Evolutionary conservation across 768 basidiomycete genomes (phyloP).

Genomic region (Mrakia gelida): DNA sequence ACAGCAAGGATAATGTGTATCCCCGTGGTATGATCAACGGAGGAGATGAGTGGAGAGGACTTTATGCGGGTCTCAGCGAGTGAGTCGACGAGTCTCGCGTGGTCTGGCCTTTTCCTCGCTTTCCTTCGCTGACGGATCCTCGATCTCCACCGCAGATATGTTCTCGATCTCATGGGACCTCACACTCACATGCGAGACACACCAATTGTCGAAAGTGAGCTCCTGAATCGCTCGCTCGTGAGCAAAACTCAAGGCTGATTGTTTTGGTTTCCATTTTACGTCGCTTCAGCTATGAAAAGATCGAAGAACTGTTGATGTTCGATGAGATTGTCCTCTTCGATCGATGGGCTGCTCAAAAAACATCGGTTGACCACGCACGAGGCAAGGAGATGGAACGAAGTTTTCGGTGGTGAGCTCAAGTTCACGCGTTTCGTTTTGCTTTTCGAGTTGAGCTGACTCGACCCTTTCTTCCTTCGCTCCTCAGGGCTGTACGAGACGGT

Average conservation of each 20-base stretch:
- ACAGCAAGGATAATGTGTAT: background rate
- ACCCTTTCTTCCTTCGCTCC: background rate
- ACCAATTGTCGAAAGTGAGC: background rate
- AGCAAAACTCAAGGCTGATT: background rate
- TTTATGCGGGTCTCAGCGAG: background rate
- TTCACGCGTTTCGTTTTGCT: background rate
- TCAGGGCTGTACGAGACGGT: background rate
- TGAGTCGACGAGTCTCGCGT: background rate
- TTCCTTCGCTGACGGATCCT: background rate
- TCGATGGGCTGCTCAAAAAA: background rate
- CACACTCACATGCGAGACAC: background rate
- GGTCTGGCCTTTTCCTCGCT: too few relatives aligned
- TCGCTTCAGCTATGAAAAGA: background rate
- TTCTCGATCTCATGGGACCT: background rate
- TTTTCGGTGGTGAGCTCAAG: background rate
- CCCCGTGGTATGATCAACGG: background rate
- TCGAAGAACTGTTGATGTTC: background rate
- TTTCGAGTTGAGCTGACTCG: background rate
- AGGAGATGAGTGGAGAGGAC: slow-evolving; percentile 4
- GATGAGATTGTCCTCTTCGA: slow-evolving; percentile 12
- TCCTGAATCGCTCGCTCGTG: too few relatives aligned
- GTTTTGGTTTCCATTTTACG: background rate
- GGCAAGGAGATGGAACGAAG: background rate
- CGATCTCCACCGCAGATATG: background rate
- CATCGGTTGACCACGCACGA: background rate